These are phyloP conservation scores for Aureobasidium sp. DNA, from an alignment of 2,329 filamentous ascomycete species.

Conservation along the genomic window DNA sequence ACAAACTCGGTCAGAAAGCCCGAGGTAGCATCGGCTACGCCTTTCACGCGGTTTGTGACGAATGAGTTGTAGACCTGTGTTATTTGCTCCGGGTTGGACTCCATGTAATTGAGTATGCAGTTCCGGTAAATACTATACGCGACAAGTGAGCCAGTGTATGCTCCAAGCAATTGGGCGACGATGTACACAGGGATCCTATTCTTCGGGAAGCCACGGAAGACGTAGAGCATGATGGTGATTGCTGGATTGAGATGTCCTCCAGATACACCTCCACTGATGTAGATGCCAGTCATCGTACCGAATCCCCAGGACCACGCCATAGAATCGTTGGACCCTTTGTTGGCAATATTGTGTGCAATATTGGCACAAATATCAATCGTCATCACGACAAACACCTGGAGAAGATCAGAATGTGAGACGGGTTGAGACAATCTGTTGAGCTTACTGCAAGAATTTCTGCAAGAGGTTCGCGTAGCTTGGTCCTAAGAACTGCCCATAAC, in stretches of 20 bases:
- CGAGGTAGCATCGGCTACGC: constrained; percentile 35
- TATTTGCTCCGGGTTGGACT: constrained; percentile 16
- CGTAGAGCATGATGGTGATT: constrained; percentile 34
- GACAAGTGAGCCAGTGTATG: constrained; percentile 42
- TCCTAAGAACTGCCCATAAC: constrained; percentile 42
- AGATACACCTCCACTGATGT: constrained; percentile 31
- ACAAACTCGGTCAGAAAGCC: constrained; percentile 45
- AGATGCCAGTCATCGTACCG: constrained; percentile 41
- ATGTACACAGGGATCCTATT: constrained; percentile 44
- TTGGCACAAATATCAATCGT: constrained; percentile 44
- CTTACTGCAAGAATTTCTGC: constrained; percentile 45
- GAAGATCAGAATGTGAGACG: neutral
- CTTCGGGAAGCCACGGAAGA: constrained; percentile 46
- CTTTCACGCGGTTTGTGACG: constrained; percentile 36
- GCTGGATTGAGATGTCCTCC: constrained; percentile 44
- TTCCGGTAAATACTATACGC: constrained; percentile 36
- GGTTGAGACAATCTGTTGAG: neutral
- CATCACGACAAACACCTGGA: constrained; percentile 19
- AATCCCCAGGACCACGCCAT: constrained; percentile 39
- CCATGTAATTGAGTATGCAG: constrained; percentile 24
- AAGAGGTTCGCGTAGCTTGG: constrained; percentile 44
- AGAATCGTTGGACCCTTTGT: constrained; percentile 33
- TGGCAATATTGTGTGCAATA: constrained; percentile 36
- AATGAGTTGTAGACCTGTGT: constrained; percentile 32
- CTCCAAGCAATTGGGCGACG: constrained; percentile 44